Base-by-base conservation (phyloP, 495 filamentous ascomycete genomes). In the Hyaloscypha hepaticicola region DNA sequence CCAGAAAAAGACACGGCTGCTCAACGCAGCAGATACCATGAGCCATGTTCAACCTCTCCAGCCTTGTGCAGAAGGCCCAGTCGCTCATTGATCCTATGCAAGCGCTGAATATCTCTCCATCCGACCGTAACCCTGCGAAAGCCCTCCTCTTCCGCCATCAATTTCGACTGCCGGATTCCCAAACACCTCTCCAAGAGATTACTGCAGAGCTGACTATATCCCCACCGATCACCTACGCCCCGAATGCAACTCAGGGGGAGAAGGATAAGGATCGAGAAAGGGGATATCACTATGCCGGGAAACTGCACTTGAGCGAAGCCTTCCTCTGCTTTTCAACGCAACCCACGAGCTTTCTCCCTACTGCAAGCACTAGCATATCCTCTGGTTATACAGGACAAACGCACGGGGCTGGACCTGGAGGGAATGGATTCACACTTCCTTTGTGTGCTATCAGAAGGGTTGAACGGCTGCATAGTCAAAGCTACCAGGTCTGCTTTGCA, bases 301-400 rank as follows among this genome's bases (percentile, higher is more conserved):
- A 91, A 74, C 84, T 99, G 22, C 93, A 98, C 71, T 82, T 99
- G 66, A 96, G 92, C 74, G 94, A 99, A 73, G 85, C 88, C 69
- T 99, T 89, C 73, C 85, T 99, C 55, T 97, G 92, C 81, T 98
- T 99, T 79, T 96, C 92, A 0, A 97, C 93, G 19, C 93, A 94
- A 58, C 88, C 90, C 1, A 91, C 92, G 3, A 95, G 91, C 77
- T 96, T 97, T 73, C 75, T 89, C 59, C 90, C 84, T 56, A 87
- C 88, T 1, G 88, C 93, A 0, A 96, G 85, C 71, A 80, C 84
- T 4, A 87, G 84, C 67, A 85, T 88, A 3, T 93, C 92, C 0
- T 90, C 85, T 27, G 79, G 84, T 28, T 96, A 92, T 77, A 93
- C 90, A 16, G 93, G 93, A 9, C 90, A 94, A 66, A 96, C 92